Evolutionary conservation across 805 yeast genomes (phyloP).

Genomic region (Ogataea saltuana): DNA sequence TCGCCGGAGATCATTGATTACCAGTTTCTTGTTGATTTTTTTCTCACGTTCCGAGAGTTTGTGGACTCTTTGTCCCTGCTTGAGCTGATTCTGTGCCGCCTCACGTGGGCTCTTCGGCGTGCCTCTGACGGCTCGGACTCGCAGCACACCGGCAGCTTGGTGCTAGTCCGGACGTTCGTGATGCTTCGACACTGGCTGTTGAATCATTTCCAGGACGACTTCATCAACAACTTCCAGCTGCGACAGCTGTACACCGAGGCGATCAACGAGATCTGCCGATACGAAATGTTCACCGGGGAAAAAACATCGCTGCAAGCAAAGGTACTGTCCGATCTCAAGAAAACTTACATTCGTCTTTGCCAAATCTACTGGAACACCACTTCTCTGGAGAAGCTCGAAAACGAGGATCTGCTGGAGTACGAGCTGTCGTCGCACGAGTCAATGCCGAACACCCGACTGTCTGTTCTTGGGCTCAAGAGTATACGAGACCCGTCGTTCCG

Average conservation of each 20-base stretch:
- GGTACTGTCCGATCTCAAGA: slow-evolving; percentile 36
- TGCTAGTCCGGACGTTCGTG: slow-evolving; percentile 80
- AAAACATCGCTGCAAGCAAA: slow-evolving; percentile 26
- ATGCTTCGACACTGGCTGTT: slow-evolving; percentile 86
- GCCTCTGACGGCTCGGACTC: slow-evolving; percentile 16
- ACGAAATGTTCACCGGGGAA: slow-evolving; percentile 18
- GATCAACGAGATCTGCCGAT: slow-evolving; percentile 41
- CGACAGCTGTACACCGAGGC: slow-evolving; percentile 45
- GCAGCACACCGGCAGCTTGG: slow-evolving; percentile 57
- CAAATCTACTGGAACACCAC: slow-evolving; percentile 36
- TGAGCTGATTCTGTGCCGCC: slow-evolving; percentile 59
- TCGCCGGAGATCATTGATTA: slow-evolving; percentile 78
- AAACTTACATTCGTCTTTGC: slow-evolving; percentile 34
- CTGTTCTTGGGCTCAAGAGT: slow-evolving; percentile 40
- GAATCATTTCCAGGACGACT: slow-evolving; percentile 87
- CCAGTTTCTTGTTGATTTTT: slow-evolving; percentile 78
- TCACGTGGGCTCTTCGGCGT: slow-evolving; percentile 79
- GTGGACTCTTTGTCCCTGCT: slow-evolving; percentile 58
- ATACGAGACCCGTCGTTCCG: slow-evolving; percentile 41
- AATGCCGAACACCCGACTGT: slow-evolving; percentile 36
- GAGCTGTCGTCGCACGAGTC: slow-evolving; percentile 29
- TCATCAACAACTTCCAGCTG: slow-evolving; percentile 52
- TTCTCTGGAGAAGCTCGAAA: slow-evolving; percentile 25
- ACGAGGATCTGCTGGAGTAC: slow-evolving; percentile 24
- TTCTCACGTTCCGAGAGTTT: slow-evolving; percentile 77